phyloP scores from a whole-genome alignment of 2,329 filamentous ascomycete genomes.

The Xylaria multiplex region DNA sequence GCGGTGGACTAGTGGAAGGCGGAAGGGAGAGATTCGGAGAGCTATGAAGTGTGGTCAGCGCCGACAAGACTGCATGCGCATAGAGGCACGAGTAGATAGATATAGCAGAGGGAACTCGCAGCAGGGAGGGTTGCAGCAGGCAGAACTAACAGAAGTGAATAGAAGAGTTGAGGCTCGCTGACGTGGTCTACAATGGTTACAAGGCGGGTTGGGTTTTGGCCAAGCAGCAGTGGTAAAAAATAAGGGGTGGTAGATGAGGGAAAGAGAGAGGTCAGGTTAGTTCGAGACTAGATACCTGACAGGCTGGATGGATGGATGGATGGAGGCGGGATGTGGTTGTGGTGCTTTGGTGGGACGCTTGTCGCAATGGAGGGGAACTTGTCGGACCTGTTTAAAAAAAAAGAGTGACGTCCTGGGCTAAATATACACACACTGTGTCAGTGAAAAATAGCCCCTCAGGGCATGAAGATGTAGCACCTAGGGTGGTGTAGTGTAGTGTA shows the following conservation, averaged over 20 bases:
- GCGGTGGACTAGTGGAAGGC: constrained; percentile 38
- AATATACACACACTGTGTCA: constrained; percentile 26
- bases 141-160: constrained; percentile 37
- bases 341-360: constrained; percentile 43
- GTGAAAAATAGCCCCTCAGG: neutral
- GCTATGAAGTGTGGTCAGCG: constrained; percentile 47
- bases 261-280: constrained; percentile 40
- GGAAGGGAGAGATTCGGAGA: constrained; percentile 40
- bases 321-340: constrained; percentile 36
- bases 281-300: constrained; percentile 36
- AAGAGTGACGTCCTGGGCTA: constrained; percentile 23
- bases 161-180: constrained; percentile 30
- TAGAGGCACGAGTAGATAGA: constrained; percentile 12
- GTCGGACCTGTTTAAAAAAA: constrained; percentile 43
- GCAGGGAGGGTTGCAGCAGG: constrained; percentile 24
- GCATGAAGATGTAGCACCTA: neutral
- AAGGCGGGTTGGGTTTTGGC: constrained; percentile 30
- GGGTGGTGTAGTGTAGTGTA: too few species aligned
- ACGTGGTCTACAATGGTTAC: constrained; percentile 34
- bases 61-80: constrained; percentile 34
- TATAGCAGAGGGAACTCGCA: constrained; percentile 9
- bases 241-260: constrained; percentile 31
- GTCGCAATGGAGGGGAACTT: constrained; percentile 49
- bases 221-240: constrained; percentile 28
- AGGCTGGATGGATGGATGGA: constrained; percentile 27